Conservation (phyloP, 2,329 filamentous ascomycete species). For the Fusarium brevicatenulatum region DNA sequence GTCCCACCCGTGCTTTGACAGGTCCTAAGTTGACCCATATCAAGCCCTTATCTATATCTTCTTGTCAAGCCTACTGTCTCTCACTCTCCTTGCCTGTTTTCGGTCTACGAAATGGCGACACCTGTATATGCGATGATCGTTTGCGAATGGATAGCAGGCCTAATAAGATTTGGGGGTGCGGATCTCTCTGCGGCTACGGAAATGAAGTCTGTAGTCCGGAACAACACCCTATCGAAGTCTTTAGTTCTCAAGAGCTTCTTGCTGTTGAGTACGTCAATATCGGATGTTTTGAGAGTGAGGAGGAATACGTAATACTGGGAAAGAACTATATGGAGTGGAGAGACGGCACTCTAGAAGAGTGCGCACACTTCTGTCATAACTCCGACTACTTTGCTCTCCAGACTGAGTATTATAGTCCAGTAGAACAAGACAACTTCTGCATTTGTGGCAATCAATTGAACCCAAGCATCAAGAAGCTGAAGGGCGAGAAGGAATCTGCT, state of each 20-base stretch:
- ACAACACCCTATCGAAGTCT: not conserved
- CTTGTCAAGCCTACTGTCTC: not conserved
- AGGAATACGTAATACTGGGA: not conserved
- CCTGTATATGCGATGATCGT: not conserved
- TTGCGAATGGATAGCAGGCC: not conserved
- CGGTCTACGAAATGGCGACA: not conserved
- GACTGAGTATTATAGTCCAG: not conserved
- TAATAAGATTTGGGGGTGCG: accelerated
- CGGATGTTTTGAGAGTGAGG: not conserved
- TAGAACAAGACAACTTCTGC: too few relatives aligned
- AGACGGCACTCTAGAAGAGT: not conserved
- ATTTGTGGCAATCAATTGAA: not conserved
- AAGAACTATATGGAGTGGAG: not conserved
- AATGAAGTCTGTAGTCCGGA: not conserved
- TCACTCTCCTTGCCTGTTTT: not conserved
- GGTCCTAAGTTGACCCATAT: not conserved
- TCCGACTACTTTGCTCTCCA: not conserved
- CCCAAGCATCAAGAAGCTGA: not conserved
- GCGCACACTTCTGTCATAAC: not conserved
- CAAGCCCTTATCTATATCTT: not conserved
- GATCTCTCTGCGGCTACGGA: not conserved
- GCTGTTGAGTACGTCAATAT: not conserved
- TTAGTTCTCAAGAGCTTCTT: not conserved
- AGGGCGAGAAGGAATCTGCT: not conserved
- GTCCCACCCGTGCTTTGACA: not conserved